Percentiles rank a stretch among this genome's conserved stretches.
Conservation (phyloP, 2,329 filamentous ascomycete species). For the Aspergillus sp. region DNA sequence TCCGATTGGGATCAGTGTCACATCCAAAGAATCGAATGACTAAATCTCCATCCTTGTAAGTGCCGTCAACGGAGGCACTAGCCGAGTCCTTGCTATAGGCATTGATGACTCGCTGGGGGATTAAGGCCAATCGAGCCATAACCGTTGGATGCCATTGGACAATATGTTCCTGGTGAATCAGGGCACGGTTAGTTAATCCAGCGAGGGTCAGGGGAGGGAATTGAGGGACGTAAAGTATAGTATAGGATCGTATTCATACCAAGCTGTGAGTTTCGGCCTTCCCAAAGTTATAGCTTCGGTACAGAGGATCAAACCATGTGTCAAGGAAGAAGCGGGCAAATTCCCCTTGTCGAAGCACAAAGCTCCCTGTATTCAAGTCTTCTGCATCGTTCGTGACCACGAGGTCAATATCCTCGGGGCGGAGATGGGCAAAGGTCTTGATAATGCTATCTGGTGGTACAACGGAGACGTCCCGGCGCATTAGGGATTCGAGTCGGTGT, state of each 20-base stretch:
- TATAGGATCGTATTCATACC: conserved; percentile 52
- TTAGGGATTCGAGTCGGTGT: conserved; percentile 68
- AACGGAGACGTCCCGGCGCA: conserved; percentile 82
- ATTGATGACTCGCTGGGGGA: conserved; percentile 84
- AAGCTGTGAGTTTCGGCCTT: conserved; percentile 90
- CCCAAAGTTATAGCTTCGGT: conserved; percentile 92
- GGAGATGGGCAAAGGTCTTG: conserved; percentile 84
- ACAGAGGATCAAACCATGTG: conserved; percentile 93
- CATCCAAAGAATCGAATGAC: conserved; percentile 78
- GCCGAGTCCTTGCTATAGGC: conserved; percentile 62
- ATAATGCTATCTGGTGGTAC: conserved; percentile 97
- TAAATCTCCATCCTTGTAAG: conserved; percentile 82
- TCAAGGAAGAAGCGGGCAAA: conserved; percentile 94
- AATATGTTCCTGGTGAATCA: conserved; percentile 67
- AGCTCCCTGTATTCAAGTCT: conserved; percentile 73
- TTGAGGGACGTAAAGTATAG: background rate
- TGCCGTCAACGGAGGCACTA: conserved; percentile 50
- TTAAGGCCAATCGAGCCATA: conserved; percentile 79
- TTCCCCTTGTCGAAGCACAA: conserved; percentile 77
- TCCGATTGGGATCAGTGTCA: conserved; percentile 53
- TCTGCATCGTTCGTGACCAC: conserved; percentile 81
- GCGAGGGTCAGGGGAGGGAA: too few species aligned
- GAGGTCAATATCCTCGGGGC: conserved; percentile 73
- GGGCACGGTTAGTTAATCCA: conserved; percentile 26
- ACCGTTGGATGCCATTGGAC: conserved; percentile 97